These are phyloP conservation scores for Nakazawaea holstii DNA, from an alignment of 805 yeast genomes.

Conservation along the genomic window DNA sequence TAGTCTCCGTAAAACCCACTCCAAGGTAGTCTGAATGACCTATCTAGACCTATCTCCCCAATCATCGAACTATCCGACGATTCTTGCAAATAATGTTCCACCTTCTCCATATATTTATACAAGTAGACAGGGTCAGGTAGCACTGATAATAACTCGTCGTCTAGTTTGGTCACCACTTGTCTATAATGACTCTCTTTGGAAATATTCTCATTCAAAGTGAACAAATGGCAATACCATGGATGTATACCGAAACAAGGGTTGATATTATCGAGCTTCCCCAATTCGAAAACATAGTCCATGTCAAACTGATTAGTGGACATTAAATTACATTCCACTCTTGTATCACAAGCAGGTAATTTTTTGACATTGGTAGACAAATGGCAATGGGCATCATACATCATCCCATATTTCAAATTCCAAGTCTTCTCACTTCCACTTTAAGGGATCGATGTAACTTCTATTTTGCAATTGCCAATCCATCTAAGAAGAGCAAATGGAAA, in stretches of 20 bases:
- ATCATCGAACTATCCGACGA: constrained; percentile 32
- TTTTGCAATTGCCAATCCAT: too few species aligned
- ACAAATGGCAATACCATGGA: constrained; percentile 86
- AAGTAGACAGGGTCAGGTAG: constrained; percentile 62
- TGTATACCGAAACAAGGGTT: constrained; percentile 69
- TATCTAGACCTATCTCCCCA: constrained; percentile 94
- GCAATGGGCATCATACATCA: constrained; percentile 33
- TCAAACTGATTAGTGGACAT: constrained; percentile 48
- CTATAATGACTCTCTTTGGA: constrained; percentile 52
- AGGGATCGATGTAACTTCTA: too few species aligned
- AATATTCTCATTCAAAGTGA: constrained; percentile 26
- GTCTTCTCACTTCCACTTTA: neutral
- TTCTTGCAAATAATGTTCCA: constrained; percentile 26
- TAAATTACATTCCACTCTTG: constrained; percentile 18
- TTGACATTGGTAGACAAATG: constrained; percentile 23
- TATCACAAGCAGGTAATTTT: constrained; percentile 13
- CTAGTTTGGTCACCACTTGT: constrained; percentile 37
- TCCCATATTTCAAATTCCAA: neutral
- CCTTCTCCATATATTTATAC: constrained; percentile 23
- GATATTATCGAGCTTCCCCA: constrained; percentile 18
- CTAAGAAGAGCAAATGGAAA: too few species aligned
- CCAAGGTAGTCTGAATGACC: constrained; percentile 60
- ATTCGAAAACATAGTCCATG: constrained; percentile 18
- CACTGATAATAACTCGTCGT: constrained; percentile 28
- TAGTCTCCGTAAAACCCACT: constrained; percentile 44